Base-by-base conservation (phyloP, 805 yeast species). In the Maudiozyma turicensis region DNA sequence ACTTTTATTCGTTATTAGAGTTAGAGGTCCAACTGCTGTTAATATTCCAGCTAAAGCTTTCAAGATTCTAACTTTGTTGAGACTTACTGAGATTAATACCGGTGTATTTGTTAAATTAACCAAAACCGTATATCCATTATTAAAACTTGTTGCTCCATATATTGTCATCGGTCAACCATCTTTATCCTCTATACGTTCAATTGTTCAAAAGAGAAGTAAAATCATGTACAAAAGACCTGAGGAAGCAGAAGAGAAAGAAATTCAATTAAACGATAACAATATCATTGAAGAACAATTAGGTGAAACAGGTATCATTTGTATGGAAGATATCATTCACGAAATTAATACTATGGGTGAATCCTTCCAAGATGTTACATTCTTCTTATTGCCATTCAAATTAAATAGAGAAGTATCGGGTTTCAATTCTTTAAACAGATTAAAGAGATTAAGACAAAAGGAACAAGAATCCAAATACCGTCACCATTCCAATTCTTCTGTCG, bases 321-420 rank as follows among this genome's bases (percentile, higher is more conserved):
- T 84, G 15, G 93, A 86, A 70, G 95, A 86, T 67, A 72, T 86
- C 49, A 77, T 86, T 48, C 87, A 82, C 60, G 91, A 85, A 67
- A 73, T 86, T 48, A 72, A 71, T 20, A 64, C 80, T 14, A 59
- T 84, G 56, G 85, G 88, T 15, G 86, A 79, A 29, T 69, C 75
- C 52, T 86, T 86, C 71, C 78, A 80, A 57, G 67, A 67, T 31
- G 78, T 80, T 50, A 71, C 76, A 51, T 71, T 73, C 57, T 85
- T 87, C 74, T 63, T 86, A 58, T 73, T 76, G 51, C 93, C 95
- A 38, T 84, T 86, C 70, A 71, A 75, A 58, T 72, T 86, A 58
- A 81, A 75, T 53, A 74, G 81, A 35, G 91, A 87, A 37, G 80
- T 83, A 43, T 73, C 76, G 51, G 93, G 93, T 29, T 83, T 82